Evolutionary conservation across 2,329 filamentous ascomycete genomes (phyloP).

Genomic region (Pseudogymnoascus sp.): DNA sequence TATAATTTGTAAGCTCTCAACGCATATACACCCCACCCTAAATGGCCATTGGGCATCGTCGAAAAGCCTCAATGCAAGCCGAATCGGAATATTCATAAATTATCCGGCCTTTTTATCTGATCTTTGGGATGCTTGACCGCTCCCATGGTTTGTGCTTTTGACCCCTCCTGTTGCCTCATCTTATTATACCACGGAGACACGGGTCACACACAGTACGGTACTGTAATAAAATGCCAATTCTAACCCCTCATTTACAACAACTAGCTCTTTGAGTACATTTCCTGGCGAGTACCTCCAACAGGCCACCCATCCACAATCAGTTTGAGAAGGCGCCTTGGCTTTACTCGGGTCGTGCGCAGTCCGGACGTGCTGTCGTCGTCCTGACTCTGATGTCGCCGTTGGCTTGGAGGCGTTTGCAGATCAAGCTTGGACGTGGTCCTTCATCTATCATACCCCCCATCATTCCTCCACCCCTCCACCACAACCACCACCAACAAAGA

Average conservation of each 20-base stretch:
- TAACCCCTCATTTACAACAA: not conserved
- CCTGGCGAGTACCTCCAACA: not conserved
- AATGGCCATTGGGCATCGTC: not conserved
- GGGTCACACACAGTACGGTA: not conserved
- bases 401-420: constrained; percentile 8
- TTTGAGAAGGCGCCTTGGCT: constrained; percentile 5
- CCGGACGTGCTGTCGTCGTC: not conserved
- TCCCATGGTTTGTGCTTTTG: constrained; percentile 1
- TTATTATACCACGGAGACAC: not conserved
- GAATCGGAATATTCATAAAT: not conserved
- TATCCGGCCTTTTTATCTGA: not conserved
- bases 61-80: constrained; percentile 1
- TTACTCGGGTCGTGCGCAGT: not conserved
- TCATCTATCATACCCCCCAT: not conserved
- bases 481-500: not conserved
- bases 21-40: not conserved
- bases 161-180: not conserved
- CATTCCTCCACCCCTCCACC: not conserved
- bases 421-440: constrained; percentile 3
- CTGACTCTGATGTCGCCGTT: not conserved
- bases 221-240: constrained; percentile 1
- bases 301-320: not conserved
- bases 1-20: constrained; percentile 1
- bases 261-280: not conserved
- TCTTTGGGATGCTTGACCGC: constrained; percentile 1